Conservation (phyloP, 176 grass and related monocot genomes). For the Chloris gayana region DNA sequence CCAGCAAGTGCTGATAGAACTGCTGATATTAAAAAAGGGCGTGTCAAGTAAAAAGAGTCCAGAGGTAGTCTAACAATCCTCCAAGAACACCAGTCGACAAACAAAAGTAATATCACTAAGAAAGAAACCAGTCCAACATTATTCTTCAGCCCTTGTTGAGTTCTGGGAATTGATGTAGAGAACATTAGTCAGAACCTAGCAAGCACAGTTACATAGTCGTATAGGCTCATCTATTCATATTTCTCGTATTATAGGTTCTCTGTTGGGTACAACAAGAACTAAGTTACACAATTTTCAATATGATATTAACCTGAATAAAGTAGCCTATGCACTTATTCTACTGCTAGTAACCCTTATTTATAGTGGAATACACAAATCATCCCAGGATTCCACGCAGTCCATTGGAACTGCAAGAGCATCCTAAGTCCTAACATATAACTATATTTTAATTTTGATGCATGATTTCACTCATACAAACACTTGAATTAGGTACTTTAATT, state of each 20-base stretch:
- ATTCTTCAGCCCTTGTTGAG: constrained; percentile 72
- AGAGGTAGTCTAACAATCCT: constrained; percentile 89
- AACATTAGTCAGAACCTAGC: constrained; percentile 56
- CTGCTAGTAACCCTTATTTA: neutral
- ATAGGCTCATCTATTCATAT: constrained; percentile 14
- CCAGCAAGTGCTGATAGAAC: constrained; percentile 78
- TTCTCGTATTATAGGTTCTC: constrained; percentile 4
- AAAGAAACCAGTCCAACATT: constrained; percentile 70
- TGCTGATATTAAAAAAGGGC: constrained; percentile 81
- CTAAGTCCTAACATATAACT: neutral
- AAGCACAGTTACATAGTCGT: constrained; percentile 8
- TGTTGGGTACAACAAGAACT: constrained; percentile 15
- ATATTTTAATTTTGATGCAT: neutral
- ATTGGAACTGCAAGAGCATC: constrained; percentile 1
- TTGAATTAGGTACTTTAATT: neutral
- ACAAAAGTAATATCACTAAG: constrained; percentile 72
- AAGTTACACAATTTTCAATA: neutral
- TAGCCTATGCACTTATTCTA: constrained; percentile 16
- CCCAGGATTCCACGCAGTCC: neutral
- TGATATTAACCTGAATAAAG: neutral
- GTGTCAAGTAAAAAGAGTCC: constrained; percentile 82
- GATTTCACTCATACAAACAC: neutral
- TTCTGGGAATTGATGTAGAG: constrained; percentile 69
- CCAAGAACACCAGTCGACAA: constrained; percentile 96
- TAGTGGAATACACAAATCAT: neutral